Evolutionary conservation across 345 rosid genomes (phyloP).

Genomic region (Brassica cretica): DNA sequence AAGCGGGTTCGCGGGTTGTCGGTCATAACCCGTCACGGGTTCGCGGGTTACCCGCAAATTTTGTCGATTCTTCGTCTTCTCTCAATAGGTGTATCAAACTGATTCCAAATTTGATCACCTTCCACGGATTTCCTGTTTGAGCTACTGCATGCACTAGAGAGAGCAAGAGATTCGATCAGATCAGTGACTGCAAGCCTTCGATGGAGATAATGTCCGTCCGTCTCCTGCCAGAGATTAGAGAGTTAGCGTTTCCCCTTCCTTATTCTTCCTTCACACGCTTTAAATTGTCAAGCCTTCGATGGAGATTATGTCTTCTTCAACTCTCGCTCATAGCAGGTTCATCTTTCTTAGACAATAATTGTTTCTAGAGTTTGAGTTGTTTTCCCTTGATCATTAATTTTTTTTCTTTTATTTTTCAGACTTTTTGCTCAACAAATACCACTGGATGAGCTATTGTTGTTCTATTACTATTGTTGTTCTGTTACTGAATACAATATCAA

Average conservation of each 20-base stretch:
- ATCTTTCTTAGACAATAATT: background rate
- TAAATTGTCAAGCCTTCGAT: background rate
- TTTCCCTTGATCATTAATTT: too few species aligned
- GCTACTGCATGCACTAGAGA: background rate
- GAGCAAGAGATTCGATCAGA: background rate
- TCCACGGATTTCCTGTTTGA: background rate
- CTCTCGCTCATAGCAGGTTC: background rate
- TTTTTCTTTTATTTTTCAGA: too few species aligned
- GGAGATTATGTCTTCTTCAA: background rate
- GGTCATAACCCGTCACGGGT: too few species aligned
- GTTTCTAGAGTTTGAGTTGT: background rate
- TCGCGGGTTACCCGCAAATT: too few species aligned
- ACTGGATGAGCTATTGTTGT: too few species aligned
- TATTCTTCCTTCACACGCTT: background rate
- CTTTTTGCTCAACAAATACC: too few species aligned
- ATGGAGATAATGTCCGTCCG: background rate
- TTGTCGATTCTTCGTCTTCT: background rate
- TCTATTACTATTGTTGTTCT: too few species aligned
- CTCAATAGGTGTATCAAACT: background rate
- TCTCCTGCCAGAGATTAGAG: background rate
- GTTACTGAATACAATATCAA: conserved; percentile 26
- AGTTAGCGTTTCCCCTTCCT: background rate
- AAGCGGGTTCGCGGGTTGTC: too few species aligned
- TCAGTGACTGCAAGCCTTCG: background rate
- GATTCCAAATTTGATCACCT: background rate